Evolutionary conservation across 208 protist species (phyloP).

Genomic region (Vickermania spadyakhi): DNA sequence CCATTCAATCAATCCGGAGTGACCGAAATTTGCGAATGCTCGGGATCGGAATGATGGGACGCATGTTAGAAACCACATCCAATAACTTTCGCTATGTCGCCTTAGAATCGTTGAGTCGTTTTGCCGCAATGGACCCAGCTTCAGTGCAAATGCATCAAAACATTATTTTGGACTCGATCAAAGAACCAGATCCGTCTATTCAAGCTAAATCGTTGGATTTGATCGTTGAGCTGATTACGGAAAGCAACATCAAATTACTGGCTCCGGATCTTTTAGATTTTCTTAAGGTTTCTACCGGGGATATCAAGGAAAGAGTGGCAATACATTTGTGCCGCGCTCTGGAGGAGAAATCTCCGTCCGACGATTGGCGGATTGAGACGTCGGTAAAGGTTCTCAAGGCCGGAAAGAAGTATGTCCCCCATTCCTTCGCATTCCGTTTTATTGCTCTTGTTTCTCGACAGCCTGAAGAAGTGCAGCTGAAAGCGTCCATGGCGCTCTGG

Average conservation of each 20-base stretch:
- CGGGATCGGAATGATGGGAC: slow-evolving; percentile 97
- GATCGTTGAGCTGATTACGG: slow-evolving; percentile 95
- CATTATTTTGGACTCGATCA: slow-evolving; percentile 95
- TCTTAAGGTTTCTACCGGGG: slow-evolving; percentile 82
- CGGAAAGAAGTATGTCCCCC: slow-evolving; percentile 48
- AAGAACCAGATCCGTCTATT: slow-evolving; percentile 96
- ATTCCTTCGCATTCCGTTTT: slow-evolving; percentile 71
- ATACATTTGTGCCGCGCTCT: slow-evolving; percentile 88
- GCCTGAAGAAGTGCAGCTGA: slow-evolving; percentile 78
- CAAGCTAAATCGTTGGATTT: slow-evolving; percentile 94
- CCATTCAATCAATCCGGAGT: slow-evolving; percentile 96
- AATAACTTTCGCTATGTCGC: slow-evolving; percentile 99
- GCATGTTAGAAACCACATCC: slow-evolving; percentile 95
- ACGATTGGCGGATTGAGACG: slow-evolving; percentile 96
- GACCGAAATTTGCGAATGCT: slow-evolving; percentile 85
- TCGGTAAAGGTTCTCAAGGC: slow-evolving; percentile 90
- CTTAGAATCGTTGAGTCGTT: slow-evolving; percentile 89
- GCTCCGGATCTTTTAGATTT: slow-evolving; percentile 94
- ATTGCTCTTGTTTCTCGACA: slow-evolving; percentile 85
- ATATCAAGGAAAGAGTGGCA: slow-evolving; percentile 93
- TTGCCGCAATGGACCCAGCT: slow-evolving; percentile 79
- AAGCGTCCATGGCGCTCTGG: slow-evolving; percentile 87
- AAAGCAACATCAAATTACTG: slow-evolving; percentile 89
- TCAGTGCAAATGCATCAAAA: slow-evolving; percentile 90
- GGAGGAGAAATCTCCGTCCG: slow-evolving; percentile 89